Evolutionary conservation across 768 basidiomycete genomes (phyloP).

Genomic region (Daedalea quercina): DNA sequence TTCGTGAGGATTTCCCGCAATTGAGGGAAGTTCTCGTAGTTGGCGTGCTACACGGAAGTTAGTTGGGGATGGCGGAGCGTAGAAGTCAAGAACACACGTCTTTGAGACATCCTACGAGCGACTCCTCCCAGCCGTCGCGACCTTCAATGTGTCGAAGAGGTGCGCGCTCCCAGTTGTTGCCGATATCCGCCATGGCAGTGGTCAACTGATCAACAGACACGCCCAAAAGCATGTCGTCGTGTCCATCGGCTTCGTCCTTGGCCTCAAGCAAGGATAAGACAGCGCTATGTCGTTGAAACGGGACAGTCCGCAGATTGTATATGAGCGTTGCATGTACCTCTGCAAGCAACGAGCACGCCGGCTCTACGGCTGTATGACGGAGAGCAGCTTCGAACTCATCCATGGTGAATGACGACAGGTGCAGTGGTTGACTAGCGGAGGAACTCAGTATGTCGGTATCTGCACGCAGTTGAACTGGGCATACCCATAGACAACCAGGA

Average conservation of each 20-base stretch:
- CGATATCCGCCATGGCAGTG: constrained; percentile 67
- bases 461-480: neutral
- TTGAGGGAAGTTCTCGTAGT: constrained; percentile 61
- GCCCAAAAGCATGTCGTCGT: constrained; percentile 42
- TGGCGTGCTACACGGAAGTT: constrained; percentile 61
- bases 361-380: constrained; percentile 64
- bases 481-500: constrained; percentile 90
- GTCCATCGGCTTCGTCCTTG: constrained; percentile 32
- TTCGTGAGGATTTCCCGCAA: constrained; percentile 65
- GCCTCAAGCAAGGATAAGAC: constrained; percentile 55
- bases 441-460: neutral
- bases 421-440: constrained; percentile 66
- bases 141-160: constrained; percentile 67
- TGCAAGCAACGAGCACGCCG: constrained; percentile 69
- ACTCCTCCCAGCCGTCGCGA: constrained; percentile 88
- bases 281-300: constrained; percentile 70
- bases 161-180: constrained; percentile 83
- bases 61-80: constrained; percentile 1
- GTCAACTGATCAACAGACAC: constrained; percentile 58
- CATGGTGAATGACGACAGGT: constrained; percentile 81
- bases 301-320: constrained; percentile 80
- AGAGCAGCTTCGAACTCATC: constrained; percentile 91
- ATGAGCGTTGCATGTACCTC: constrained; percentile 89
- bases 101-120: constrained; percentile 81
- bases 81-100: constrained; percentile 52